Evolutionary conservation across 2,329 filamentous ascomycete genomes (phyloP), one percentile per base, ranked within the genome.

Genomic region (Monilinia laxa): DNA sequence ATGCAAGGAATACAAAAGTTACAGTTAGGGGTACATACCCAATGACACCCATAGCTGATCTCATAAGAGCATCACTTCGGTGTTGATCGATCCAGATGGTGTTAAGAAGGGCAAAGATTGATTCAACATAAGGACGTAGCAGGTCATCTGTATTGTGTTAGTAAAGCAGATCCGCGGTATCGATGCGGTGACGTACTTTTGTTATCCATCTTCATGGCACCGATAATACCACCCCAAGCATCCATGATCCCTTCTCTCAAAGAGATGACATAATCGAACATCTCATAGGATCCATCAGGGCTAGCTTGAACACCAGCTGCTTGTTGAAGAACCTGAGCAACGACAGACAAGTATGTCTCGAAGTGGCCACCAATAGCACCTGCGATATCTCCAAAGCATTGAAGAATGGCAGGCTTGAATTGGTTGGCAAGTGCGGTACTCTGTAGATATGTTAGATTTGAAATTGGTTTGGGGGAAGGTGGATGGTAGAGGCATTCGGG

Each of bases 191-290:
- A 81, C 87, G 78, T 79, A 90, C 89, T 88, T 83, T 94, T 94
- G 75, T 82, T 82, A 75, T 89, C 91, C 62, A 84, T 81, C 83
- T 95, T 96, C 90, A 98, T 93, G 64, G 95, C 93, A 78, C 94
- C 88, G 76, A 99, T 93, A 72, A 97, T 95, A 72, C 95, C 95
- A 75, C 93, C 93, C 93, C 96, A 99, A 45, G 95, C 95, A 83
- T 99, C 95, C 90, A 98, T 97, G 72, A 99, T 98, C 73, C 94
- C 95, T 77, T 99, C 96, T 64, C 95, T 90, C 59, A 99, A 85
- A 25, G 93, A 97, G 71, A 96, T 87, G 73, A 99, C 90, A 77
- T 99, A 99, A 79, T 98, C 94, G 67, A 93, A 89, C 90, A 98
- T 96, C 80, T 99, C 95, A 74, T 93, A 95, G 62, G 90, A 91